These are phyloP conservation scores for Lycium ferocissimum DNA, from an alignment of 257 asterid species.

Conservation along the genomic window DNA sequence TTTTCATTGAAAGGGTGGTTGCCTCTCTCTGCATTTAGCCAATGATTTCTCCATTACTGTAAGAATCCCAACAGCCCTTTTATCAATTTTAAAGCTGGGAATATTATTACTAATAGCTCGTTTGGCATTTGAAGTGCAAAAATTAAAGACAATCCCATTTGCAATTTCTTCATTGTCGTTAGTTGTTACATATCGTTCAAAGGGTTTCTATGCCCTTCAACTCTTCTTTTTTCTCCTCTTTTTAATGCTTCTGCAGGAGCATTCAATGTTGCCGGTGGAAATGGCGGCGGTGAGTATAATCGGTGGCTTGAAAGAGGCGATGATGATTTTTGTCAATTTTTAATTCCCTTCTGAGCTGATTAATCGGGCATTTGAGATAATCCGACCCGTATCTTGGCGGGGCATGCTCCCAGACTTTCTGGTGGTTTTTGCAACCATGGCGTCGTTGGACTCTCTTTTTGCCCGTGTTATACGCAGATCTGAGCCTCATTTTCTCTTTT, in stretches of 20 bases:
- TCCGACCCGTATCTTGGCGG: conserved; percentile 38
- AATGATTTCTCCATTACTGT: conserved; percentile 23
- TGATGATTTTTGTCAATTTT: background rate
- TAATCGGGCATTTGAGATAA: background rate
- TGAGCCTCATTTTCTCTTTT: background rate
- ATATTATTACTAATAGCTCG: background rate
- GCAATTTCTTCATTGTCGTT: background rate
- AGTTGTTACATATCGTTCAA: background rate
- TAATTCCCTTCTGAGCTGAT: background rate
- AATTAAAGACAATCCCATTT: no score
- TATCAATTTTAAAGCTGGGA: background rate
- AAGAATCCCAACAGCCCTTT: conserved; percentile 36
- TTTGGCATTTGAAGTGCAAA: background rate
- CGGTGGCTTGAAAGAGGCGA: background rate
- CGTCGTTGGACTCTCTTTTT: background rate
- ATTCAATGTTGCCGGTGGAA: background rate
- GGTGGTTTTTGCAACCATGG: conserved; percentile 42
- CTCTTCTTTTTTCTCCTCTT: background rate
- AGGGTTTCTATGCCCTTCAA: background rate
- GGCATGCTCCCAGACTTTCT: conserved; percentile 21
- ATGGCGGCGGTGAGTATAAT: background rate
- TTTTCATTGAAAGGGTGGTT: conserved; percentile 53
- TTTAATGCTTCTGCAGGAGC: background rate
- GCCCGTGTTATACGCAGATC: background rate
- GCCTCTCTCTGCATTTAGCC: conserved; percentile 57